Evolutionary conservation across 768 basidiomycete species (phyloP).

Genomic region (Ephemerocybe angulata): DNA sequence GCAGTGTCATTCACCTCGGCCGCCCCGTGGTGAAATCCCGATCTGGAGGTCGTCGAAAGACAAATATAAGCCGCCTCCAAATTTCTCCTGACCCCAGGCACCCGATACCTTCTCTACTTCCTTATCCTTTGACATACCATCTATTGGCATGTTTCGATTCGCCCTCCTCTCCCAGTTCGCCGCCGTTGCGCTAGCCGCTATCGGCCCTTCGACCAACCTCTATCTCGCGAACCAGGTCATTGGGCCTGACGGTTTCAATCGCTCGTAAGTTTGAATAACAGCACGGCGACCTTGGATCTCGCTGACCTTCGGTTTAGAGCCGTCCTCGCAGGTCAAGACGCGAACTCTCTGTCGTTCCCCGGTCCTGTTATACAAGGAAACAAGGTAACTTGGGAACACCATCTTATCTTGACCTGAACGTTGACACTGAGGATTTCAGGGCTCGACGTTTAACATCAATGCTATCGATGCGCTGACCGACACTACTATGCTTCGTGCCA

Average conservation of each 20-base stretch:
- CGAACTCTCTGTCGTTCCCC: slow-evolving; percentile 10
- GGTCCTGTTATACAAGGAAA: slow-evolving; percentile 12
- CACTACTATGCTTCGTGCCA: slow-evolving; percentile 42
- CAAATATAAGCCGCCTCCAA: too few relatives aligned
- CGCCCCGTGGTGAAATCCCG: too few relatives aligned
- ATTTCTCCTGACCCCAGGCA: too few relatives aligned
- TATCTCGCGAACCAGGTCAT: slow-evolving; percentile 35
- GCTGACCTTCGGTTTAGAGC: slow-evolving; percentile 29
- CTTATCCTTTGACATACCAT: too few relatives aligned
- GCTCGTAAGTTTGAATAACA: slow-evolving; percentile 30
- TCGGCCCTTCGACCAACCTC: slow-evolving; percentile 40
- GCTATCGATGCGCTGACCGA: slow-evolving; percentile 45
- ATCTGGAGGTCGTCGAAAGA: too few relatives aligned
- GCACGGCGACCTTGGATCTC: slow-evolving; percentile 36
- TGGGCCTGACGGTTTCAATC: slow-evolving; percentile 35
- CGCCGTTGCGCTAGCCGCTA: slow-evolving; percentile 27
- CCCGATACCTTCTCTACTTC: too few relatives aligned
- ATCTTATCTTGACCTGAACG: background rate
- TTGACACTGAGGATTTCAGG: slow-evolving; percentile 14
- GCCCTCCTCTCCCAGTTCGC: background rate
- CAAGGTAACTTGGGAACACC: slow-evolving; percentile 7
- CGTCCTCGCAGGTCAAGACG: slow-evolving; percentile 12
- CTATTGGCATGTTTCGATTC: background rate
- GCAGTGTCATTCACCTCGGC: too few relatives aligned
- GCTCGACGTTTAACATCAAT: slow-evolving; percentile 41